Percentiles rank a stretch among this genome's conserved stretches.
These are phyloP conservation scores for Pontederia crassipes DNA, from an alignment of 176 grass and related monocot genomes.

Conservation along the genomic window DNA sequence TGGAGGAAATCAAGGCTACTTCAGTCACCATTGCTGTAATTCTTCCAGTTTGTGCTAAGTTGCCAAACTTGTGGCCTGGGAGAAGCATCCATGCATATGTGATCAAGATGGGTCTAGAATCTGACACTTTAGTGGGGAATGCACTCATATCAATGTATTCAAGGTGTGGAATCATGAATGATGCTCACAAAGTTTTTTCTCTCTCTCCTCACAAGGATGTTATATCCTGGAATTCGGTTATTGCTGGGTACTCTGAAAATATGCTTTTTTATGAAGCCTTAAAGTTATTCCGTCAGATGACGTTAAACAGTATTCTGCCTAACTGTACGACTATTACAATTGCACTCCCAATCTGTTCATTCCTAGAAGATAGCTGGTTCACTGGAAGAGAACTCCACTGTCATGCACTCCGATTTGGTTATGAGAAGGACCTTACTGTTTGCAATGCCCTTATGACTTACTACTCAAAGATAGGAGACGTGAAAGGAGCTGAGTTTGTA, in stretches of 20 bases:
- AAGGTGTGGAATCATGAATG: constrained; percentile 30
- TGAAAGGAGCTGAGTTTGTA: constrained; percentile 30
- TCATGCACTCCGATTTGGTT: constrained; percentile 37
- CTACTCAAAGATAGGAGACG: constrained; percentile 42
- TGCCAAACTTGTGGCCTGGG: constrained; percentile 21
- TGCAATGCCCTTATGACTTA: constrained; percentile 57
- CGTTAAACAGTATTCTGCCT: constrained; percentile 14
- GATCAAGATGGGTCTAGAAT: constrained; percentile 38
- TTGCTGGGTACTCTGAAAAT: constrained; percentile 34
- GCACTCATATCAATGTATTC: constrained; percentile 59
- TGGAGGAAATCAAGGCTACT: constrained; percentile 23
- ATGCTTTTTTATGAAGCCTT: constrained; percentile 31
- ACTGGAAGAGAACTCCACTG: constrained; percentile 44
- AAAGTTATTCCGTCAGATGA: constrained; percentile 32
- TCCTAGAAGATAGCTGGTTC: constrained; percentile 20
- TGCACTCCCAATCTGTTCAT: constrained; percentile 42
- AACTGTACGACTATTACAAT: constrained; percentile 50
- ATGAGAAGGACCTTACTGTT: constrained; percentile 35
- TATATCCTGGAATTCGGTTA: constrained; percentile 62
- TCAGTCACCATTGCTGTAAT: constrained; percentile 40
- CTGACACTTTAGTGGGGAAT: constrained; percentile 42
- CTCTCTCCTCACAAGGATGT: constrained; percentile 40
- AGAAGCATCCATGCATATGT: constrained; percentile 33
- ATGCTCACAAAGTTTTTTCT: constrained; percentile 29
- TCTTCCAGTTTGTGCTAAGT: constrained; percentile 31